Conservation (phyloP, 768 basidiomycete species). For the Ramaria sp. region DNA sequence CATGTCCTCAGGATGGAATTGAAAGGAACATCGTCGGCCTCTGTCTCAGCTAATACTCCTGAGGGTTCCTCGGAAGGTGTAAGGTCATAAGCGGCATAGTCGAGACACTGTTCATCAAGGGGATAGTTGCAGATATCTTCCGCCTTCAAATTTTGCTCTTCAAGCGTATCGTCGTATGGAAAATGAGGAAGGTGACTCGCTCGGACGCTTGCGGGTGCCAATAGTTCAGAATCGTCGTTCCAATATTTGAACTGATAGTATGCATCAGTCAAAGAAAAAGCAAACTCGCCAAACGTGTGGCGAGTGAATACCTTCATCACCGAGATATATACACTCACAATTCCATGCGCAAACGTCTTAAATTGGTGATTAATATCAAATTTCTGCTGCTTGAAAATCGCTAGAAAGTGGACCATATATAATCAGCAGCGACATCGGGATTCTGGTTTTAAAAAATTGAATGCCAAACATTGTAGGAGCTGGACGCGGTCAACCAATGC, state of each 20-base stretch:
- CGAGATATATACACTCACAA: too few species aligned
- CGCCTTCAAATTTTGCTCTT: slow-evolving; percentile 13
- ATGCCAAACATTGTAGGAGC: neutral
- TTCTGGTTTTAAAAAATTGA: neutral
- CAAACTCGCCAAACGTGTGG: neutral
- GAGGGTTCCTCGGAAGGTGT: neutral
- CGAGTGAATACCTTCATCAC: too few species aligned
- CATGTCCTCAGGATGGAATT: slow-evolving; percentile 5
- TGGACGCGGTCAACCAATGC: neutral
- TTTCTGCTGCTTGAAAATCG: neutral
- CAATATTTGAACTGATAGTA: neutral
- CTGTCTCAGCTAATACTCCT: slow-evolving; percentile 8
- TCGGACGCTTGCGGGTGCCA: slow-evolving; percentile 8
- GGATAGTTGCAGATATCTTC: slow-evolving; percentile 17
- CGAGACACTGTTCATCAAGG: slow-evolving; percentile 12
- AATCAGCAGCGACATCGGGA: neutral
- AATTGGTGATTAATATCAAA: slow-evolving; percentile 13
- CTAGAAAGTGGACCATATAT: neutral
- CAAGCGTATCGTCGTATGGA: slow-evolving; percentile 15
- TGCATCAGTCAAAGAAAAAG: neutral
- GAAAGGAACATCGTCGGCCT: neutral
- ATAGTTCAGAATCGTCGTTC: neutral
- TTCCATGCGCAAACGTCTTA: slow-evolving; percentile 5
- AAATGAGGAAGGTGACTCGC: slow-evolving; percentile 14
- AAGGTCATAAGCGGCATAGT: slow-evolving; percentile 14